Conservation (phyloP, 2,329 filamentous ascomycete genomes). For the Claviceps purpurea region DNA sequence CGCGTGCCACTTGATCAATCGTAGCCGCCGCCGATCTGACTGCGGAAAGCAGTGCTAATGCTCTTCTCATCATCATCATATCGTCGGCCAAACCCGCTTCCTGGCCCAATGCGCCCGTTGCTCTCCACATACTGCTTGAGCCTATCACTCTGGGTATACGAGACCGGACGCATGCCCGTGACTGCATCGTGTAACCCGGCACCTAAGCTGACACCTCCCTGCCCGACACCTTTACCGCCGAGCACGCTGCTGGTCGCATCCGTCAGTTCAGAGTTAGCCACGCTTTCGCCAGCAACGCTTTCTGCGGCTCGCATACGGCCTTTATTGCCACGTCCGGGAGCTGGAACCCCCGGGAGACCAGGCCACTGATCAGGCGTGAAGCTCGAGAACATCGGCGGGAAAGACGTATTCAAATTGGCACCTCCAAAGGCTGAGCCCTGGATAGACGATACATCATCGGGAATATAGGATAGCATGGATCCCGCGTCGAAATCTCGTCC, state of each 20-base stretch:
- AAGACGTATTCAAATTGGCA: slow-evolving; percentile 58
- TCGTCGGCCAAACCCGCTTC: slow-evolving; percentile 55
- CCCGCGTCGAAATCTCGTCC: slow-evolving; percentile 57
- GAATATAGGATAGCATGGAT: slow-evolving; percentile 89
- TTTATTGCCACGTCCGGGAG: slow-evolving; percentile 51
- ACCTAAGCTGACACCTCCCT: slow-evolving; percentile 77
- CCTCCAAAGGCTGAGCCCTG: slow-evolving; percentile 85
- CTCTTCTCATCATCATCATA: slow-evolving; percentile 93
- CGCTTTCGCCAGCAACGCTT: slow-evolving; percentile 82
- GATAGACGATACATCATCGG: slow-evolving; percentile 91
- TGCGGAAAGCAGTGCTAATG: slow-evolving; percentile 91
- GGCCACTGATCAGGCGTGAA: slow-evolving; percentile 87
- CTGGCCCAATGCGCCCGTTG: slow-evolving; percentile 53
- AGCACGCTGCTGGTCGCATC: slow-evolving; percentile 70
- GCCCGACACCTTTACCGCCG: slow-evolving; percentile 59
- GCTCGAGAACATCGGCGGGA: slow-evolving; percentile 88
- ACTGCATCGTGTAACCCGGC: slow-evolving; percentile 63
- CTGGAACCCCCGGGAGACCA: slow-evolving; percentile 52
- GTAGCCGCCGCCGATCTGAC: slow-evolving; percentile 63
- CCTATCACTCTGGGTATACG: slow-evolving; percentile 56
- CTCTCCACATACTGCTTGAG: slow-evolving; percentile 91
- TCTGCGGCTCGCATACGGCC: slow-evolving; percentile 53
- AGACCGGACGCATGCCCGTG: slow-evolving; percentile 49
- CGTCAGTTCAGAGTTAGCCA: slow-evolving; percentile 80
- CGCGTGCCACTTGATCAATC: slow-evolving; percentile 34